phyloP scores from a whole-genome alignment of 192 early-diverging fungal species.

The Entophlyctis luteolus region DNA sequence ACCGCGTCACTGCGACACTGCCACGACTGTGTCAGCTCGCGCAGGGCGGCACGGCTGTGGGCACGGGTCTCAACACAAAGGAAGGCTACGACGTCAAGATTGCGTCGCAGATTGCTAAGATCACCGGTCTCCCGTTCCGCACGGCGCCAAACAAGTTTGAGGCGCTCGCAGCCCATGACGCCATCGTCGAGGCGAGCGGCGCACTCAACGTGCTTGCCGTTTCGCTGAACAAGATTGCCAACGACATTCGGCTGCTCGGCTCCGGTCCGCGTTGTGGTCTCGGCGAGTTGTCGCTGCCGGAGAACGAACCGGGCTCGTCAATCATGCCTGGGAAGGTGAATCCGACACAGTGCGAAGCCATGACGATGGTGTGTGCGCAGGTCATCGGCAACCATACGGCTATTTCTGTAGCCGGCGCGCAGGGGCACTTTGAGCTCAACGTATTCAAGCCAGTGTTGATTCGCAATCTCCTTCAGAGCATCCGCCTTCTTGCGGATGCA shows the following conservation, averaged over 20 bases:
- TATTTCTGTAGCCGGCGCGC: slow-evolving; percentile 85
- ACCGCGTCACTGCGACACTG: slow-evolving; percentile 77
- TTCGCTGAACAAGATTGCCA: slow-evolving; percentile 98
- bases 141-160: slow-evolving; percentile 99
- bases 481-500: slow-evolving; percentile 82
- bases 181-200: slow-evolving; percentile 93
- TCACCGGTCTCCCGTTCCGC: slow-evolving; percentile 86
- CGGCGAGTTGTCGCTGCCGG: slow-evolving; percentile 91
- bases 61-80: slow-evolving; percentile 94
- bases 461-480: slow-evolving; percentile 92
- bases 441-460: slow-evolving; percentile 99
- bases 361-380: slow-evolving; percentile 99
- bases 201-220: slow-evolving; percentile 92
- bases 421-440: slow-evolving; percentile 98
- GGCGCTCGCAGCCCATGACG: slow-evolving; percentile 96
- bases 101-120: slow-evolving; percentile 79
- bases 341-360: slow-evolving; percentile 98
- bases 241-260: slow-evolving; percentile 94
- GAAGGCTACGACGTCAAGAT: slow-evolving; percentile 89
- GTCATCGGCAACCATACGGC: slow-evolving; percentile 98
- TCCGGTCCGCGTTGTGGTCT: slow-evolving; percentile 97
- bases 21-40: slow-evolving; percentile 90
- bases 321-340: slow-evolving; percentile 99
- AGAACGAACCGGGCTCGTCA: slow-evolving; percentile 98
- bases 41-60: slow-evolving; percentile 95